Conservation (phyloP, 2,329 filamentous ascomycete genomes). For the Fusarium sp. region DNA sequence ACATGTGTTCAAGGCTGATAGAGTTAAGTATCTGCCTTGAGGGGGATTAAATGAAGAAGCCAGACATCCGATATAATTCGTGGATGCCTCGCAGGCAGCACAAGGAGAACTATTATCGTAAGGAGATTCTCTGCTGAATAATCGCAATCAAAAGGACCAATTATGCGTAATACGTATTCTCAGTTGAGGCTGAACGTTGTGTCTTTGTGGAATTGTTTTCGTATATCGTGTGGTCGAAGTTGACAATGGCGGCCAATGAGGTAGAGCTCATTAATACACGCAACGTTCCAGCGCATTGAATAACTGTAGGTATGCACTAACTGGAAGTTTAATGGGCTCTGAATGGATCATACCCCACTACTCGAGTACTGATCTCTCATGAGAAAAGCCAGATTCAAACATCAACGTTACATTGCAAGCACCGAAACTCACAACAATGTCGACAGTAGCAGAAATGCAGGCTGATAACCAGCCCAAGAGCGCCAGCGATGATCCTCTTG, state of each 20-base stretch:
- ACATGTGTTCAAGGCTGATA: not conserved
- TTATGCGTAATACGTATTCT: not conserved
- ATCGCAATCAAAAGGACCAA: not conserved
- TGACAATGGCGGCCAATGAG: slow-evolving; percentile 31
- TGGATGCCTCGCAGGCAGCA: slow-evolving; percentile 11
- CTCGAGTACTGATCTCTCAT: slow-evolving; percentile 18
- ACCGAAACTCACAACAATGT: slow-evolving; percentile 17
- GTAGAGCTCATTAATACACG: slow-evolving; percentile 39
- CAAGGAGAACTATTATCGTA: not conserved
- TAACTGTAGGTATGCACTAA: slow-evolving; percentile 1
- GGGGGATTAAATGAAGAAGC: not conserved
- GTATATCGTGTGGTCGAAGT: slow-evolving; percentile 18
- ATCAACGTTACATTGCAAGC: slow-evolving; percentile 30
- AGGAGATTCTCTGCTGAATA: not conserved
- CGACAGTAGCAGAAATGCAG: slow-evolving; percentile 21
- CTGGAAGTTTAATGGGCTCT: slow-evolving; percentile 14
- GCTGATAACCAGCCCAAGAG: slow-evolving; percentile 39
- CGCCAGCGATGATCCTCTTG: slow-evolving; percentile 67
- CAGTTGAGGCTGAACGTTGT: slow-evolving; percentile 2
- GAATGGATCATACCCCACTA: slow-evolving; percentile 23
- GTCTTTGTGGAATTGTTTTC: slow-evolving; percentile 8
- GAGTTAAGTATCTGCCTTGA: slow-evolving; percentile 9
- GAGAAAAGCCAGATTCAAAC: slow-evolving; percentile 1
- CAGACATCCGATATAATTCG: not conserved
- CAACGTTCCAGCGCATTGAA: slow-evolving; percentile 45